These are phyloP conservation scores for Boletus bicolor DNA, from an alignment of 768 basidiomycete species.

Conservation along the genomic window DNA sequence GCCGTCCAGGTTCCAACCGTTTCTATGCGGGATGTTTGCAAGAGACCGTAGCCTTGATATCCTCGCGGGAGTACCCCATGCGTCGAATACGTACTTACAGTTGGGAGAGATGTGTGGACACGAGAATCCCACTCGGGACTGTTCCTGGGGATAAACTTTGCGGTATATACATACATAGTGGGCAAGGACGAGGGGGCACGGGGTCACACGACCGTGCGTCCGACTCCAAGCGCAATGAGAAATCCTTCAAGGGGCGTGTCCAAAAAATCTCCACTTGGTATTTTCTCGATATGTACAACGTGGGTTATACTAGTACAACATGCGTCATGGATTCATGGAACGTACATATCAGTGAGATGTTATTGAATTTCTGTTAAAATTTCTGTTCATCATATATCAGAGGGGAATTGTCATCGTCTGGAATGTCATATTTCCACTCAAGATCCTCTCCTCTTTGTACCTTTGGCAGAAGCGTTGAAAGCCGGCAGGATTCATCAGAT, in stretches of 20 bases:
- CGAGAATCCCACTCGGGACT: neutral
- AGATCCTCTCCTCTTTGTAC: constrained; percentile 20
- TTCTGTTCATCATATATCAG: constrained; percentile 3
- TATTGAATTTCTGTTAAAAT: too few relatives aligned
- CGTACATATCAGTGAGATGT: neutral
- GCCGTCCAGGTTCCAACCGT: neutral
- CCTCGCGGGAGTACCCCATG: neutral
- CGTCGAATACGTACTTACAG: neutral
- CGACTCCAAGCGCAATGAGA: neutral
- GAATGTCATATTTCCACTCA: constrained; percentile 12
- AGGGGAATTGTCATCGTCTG: constrained; percentile 19
- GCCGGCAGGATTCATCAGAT: constrained; percentile 19
- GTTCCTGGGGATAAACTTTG: neutral
- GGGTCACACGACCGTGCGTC: neutral
- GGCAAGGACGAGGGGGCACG: neutral
- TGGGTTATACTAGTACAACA: neutral
- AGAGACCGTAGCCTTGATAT: neutral
- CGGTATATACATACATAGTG: neutral
- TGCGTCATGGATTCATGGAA: too few relatives aligned
- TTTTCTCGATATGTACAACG: neutral
- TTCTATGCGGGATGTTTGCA: neutral
- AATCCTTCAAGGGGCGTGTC: neutral
- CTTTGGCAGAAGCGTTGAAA: constrained; percentile 24
- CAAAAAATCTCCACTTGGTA: neutral
- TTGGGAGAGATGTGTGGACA: neutral